phyloP scores from a whole-genome alignment of 768 basidiomycete species.

The Mycena olivaceomarginata region DNA sequence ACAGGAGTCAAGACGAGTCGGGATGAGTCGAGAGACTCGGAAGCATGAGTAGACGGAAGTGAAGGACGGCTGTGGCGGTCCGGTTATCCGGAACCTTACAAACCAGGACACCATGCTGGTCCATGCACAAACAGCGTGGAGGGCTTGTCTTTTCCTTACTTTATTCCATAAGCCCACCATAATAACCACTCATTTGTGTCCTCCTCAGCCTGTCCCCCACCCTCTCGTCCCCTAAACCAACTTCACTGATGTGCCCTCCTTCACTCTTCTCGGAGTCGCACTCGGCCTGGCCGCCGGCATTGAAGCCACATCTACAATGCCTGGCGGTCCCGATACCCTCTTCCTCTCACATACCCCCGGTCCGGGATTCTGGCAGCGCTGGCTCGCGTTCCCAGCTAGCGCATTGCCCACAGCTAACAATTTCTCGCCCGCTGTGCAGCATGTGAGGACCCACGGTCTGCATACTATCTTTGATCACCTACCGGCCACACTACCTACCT shows the following conservation, averaged over 20 bases:
- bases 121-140: conserved; percentile 9
- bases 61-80: no score
- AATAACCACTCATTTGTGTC: neutral
- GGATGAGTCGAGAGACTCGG: no score
- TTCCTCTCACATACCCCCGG: neutral
- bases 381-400: neutral
- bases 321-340: neutral
- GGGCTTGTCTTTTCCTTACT: neutral
- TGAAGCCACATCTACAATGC: neutral
- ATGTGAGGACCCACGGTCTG: neutral
- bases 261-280: neutral
- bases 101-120: neutral
- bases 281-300: neutral
- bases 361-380: neutral
- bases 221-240: neutral
- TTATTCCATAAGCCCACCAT: neutral
- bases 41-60: no score
- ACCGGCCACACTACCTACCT: no score
- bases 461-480: no score
- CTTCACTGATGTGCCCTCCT: neutral
- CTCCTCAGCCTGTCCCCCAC: neutral
- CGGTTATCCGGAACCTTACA: no score
- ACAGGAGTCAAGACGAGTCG: no score
- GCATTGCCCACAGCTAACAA: neutral
- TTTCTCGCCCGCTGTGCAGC: neutral